A percentile compares a stretch with the other conserved stretches of the same genome.
Evolutionary conservation across 306 rosid genomes (phyloP).

Genomic region (Purshia tridentata): DNA sequence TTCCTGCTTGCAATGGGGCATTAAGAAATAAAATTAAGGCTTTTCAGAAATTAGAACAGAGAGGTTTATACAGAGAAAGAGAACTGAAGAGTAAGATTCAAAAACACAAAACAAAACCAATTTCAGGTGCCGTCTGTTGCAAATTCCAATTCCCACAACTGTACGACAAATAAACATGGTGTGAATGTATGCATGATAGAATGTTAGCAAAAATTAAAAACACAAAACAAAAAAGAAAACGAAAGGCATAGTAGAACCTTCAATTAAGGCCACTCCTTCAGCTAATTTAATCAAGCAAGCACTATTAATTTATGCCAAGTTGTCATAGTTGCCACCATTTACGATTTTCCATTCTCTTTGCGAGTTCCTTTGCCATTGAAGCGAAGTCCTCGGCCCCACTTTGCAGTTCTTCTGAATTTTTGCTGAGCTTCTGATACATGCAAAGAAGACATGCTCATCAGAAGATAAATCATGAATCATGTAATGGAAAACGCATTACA

Average conservation of each 20-base stretch:
- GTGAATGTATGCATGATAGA: neutral
- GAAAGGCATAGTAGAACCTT: neutral
- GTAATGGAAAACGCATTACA: slow-evolving; percentile 8
- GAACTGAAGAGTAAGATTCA: neutral
- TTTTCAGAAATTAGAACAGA: neutral
- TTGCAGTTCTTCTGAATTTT: slow-evolving; percentile 63
- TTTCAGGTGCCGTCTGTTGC: too few relatives aligned
- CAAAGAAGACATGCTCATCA: slow-evolving; percentile 18
- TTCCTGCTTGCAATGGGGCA: too few relatives aligned
- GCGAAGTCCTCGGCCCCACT: slow-evolving; percentile 80
- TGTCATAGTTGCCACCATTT: slow-evolving; percentile 89
- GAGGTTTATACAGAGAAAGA: neutral
- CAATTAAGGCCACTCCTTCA: neutral
- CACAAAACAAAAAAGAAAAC: neutral
- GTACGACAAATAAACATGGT: neutral
- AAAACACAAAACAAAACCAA: neutral
- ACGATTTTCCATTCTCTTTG: slow-evolving; percentile 78
- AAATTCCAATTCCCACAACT: neutral
- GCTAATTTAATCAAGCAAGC: neutral
- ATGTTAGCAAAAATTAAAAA: neutral
- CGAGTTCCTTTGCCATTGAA: slow-evolving; percentile 73
- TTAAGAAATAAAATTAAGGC: too few relatives aligned
- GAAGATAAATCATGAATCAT: neutral
- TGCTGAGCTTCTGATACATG: slow-evolving; percentile 51
- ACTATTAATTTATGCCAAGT: slow-evolving; percentile 4